Evolutionary conservation across 2,329 filamentous ascomycete species (phyloP).

Genomic region (Drechslerella dactyloides): DNA sequence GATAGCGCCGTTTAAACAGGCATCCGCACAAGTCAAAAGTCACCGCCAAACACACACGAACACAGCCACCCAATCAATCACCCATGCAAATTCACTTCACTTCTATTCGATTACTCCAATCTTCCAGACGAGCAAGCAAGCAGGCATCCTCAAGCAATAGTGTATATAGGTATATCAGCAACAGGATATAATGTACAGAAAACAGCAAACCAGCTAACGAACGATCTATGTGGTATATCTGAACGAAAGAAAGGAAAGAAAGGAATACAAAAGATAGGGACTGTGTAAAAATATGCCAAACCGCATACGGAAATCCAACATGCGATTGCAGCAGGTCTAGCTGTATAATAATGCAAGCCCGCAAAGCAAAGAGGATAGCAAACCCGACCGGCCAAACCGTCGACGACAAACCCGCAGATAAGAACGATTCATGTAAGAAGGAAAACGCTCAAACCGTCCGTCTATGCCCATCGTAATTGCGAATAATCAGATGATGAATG

Average conservation of each 20-base stretch:
- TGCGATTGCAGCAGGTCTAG: conserved; percentile 11
- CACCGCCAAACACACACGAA: too few species aligned
- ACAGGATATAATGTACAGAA: background rate
- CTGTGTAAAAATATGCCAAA: too few species aligned
- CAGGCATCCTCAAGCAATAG: background rate
- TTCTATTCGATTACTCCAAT: background rate
- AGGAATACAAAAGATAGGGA: conserved; percentile 6
- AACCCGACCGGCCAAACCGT: conserved; percentile 19
- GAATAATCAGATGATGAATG: conserved; percentile 8
- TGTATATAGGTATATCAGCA: background rate
- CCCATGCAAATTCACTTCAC: background rate
- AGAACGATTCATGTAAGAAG: conserved; percentile 13
- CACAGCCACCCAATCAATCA: too few species aligned
- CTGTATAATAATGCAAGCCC: conserved; percentile 6
- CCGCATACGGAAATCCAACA: conserved; percentile 6
- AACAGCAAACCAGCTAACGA: background rate
- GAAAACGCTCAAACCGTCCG: conserved; percentile 15
- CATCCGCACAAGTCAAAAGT: too few species aligned
- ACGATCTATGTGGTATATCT: conserved; percentile 31
- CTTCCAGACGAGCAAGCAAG: too few species aligned
- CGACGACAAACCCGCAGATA: background rate
- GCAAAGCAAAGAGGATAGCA: conserved; percentile 21
- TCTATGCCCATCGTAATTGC: conserved; percentile 32
- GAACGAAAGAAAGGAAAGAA: conserved; percentile 2
- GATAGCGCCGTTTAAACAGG: too few species aligned